Evolutionary conservation across 192 early-diverging fungal species (phyloP), one percentile per base, ranked within the genome.

Genomic region (Obelidium mucronatum): DNA sequence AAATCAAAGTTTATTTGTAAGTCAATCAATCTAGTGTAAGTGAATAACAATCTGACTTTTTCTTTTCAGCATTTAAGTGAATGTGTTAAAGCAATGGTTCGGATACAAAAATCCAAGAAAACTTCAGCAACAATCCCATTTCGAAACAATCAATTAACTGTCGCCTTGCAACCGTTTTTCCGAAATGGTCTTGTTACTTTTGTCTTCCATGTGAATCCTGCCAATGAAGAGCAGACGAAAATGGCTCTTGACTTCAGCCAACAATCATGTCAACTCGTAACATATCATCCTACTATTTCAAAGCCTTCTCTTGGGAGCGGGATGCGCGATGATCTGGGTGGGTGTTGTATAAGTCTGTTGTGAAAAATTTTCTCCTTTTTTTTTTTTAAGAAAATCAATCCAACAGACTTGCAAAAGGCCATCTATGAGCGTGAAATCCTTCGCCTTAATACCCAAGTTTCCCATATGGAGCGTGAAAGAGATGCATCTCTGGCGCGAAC

Each of bases 211-310:
- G 40, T 77, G 1, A 62, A 77, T 35, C 76, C 76, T 0, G 44
- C 56, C 4, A 77, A 77, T 28, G 76, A 77, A 51, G 76, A 77
- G 15, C 76, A 77, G 35, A 69, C 76, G 6, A 69, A 61, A 61
- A 35, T 34, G 13, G 75, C 59, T 8, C 66, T 77, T 28, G 58
- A 77, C 24, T 68, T 68, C 64, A 60, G 67, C 56, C 48, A 77
- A 35, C 48, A 69, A 35, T 54, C 55, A 40, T 77, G 76, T 40
- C 53, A 61, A 24, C 53, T 77, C 4, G 52, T 68, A 5, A 77
- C 72, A 26, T 74, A 31, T 37, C 39, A 70, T 13, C 54, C 51
- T 28, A 17, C n/a, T n/a, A n/a, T n/a, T n/a, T n/a, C n/a, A n/a
- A n/a, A n/a, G n/a, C n/a, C n/a, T n/a, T n/a, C n/a, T n/a, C n/a